Conservation (phyloP, 148 eudicot species). For the Rhododendron kiyosumense region DNA sequence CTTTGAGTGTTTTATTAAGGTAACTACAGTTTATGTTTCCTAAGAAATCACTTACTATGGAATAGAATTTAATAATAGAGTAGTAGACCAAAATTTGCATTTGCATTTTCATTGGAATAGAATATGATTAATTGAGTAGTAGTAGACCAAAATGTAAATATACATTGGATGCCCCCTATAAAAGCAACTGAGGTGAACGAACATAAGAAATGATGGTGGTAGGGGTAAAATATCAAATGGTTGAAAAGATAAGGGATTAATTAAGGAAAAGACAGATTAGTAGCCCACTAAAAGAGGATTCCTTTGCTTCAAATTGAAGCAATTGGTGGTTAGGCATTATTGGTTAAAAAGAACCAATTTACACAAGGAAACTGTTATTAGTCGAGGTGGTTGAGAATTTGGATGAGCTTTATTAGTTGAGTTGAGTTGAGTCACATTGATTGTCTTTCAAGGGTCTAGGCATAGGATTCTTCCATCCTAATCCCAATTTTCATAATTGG, state of each 20-base stretch:
- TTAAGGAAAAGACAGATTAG: not conserved
- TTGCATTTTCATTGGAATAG: not conserved
- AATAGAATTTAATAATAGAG: not conserved
- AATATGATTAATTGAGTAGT: not conserved
- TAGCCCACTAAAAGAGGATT: not conserved
- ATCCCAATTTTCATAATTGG: not conserved
- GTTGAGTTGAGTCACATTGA: not conserved
- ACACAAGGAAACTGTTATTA: not conserved
- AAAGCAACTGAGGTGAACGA: not conserved
- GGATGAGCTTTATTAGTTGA: not conserved
- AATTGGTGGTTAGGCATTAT: not conserved
- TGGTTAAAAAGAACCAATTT: not conserved
- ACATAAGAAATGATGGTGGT: not conserved
- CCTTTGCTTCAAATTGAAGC: conserved; percentile 7
- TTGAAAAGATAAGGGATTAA: not conserved
- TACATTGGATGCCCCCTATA: not conserved
- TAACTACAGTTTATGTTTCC: not conserved
- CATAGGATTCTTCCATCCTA: not conserved
- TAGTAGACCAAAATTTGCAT: not conserved
- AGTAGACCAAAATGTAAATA: not conserved
- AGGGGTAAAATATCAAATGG: not conserved
- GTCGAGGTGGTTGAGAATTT: not conserved
- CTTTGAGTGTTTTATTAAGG: not conserved
- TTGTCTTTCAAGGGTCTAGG: not conserved
- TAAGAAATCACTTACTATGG: not conserved